These are phyloP conservation scores for Colletotrichum sublineola DNA, from an alignment of 2,329 filamentous ascomycete genomes.

Conservation along the genomic window DNA sequence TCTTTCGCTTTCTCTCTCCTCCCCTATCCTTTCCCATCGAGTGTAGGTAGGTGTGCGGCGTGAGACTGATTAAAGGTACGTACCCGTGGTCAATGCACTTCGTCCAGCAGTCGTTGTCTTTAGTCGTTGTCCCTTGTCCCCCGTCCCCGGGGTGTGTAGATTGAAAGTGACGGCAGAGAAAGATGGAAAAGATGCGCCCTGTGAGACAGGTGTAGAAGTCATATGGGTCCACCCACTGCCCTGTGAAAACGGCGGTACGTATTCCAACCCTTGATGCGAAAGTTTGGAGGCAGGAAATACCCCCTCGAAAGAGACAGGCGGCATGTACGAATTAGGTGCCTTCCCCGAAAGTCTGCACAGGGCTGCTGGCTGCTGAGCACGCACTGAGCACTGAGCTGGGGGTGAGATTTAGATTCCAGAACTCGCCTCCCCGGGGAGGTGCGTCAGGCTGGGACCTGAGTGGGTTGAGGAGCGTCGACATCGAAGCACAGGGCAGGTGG, in stretches of 20 bases:
- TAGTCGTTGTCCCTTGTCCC: slow-evolving; percentile 8
- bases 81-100: background rate
- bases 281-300: slow-evolving; percentile 6
- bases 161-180: slow-evolving; percentile 24
- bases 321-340: slow-evolving; percentile 20
- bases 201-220: slow-evolving; percentile 15
- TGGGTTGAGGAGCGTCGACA: slow-evolving; percentile 5
- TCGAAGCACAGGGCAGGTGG: slow-evolving; percentile 8
- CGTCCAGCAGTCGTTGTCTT: slow-evolving; percentile 1
- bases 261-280: background rate
- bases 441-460: background rate
- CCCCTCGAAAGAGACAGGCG: slow-evolving; percentile 14
- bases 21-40: background rate
- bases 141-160: slow-evolving; percentile 10
- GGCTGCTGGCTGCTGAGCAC: slow-evolving; percentile 3
- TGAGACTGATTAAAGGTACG: background rate
- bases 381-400: background rate
- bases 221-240: background rate
- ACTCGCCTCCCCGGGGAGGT: slow-evolving; percentile 9
- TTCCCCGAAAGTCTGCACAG: slow-evolving; percentile 26
- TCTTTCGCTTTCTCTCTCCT: background rate
- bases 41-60: background rate
- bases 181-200: slow-evolving; percentile 22
- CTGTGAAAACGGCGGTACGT: slow-evolving; percentile 23
- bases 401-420: slow-evolving; percentile 3